These are phyloP conservation scores for Adansonia digitata DNA, from an alignment of 345 rosid genomes.

Conservation along the genomic window DNA sequence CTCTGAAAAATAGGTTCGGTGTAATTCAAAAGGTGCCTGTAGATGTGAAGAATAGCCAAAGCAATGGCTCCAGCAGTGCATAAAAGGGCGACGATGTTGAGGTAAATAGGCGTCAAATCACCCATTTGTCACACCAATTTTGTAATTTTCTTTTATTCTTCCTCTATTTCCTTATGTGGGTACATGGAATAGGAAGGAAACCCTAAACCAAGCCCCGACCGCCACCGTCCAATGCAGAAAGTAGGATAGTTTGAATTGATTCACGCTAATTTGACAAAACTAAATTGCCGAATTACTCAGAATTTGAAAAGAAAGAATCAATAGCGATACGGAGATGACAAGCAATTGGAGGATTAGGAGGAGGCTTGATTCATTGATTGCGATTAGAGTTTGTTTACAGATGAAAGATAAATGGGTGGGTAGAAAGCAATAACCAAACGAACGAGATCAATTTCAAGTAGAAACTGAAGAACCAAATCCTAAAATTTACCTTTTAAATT, in stretches of 20 bases:
- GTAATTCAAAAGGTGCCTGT: slow-evolving; percentile 80
- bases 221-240: not conserved
- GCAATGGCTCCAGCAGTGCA: slow-evolving; percentile 69
- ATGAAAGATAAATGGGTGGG: not conserved
- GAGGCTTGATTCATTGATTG: not conserved
- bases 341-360: not conserved
- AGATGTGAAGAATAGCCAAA: slow-evolving; percentile 70
- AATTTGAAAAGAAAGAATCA: not conserved
- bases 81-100: slow-evolving; percentile 48
- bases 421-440: not conserved
- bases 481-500: not conserved
- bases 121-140: slow-evolving; percentile 33
- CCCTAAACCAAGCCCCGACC: not conserved
- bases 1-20: slow-evolving; percentile 95
- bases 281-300: not conserved
- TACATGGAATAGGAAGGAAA: not conserved
- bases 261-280: not conserved
- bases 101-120: slow-evolving; percentile 47
- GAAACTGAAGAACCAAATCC: not conserved
- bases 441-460: not conserved
- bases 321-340: not conserved
- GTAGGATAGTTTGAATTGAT: not conserved
- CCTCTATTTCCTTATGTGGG: not conserved
- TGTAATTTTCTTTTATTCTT: too few relatives aligned
- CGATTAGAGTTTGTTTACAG: not conserved